Percentiles rank a stretch among this genome's conserved stretches.
Evolutionary conservation across 305 asterid genomes (phyloP).

Genomic region (Fraxinus paxiana): DNA sequence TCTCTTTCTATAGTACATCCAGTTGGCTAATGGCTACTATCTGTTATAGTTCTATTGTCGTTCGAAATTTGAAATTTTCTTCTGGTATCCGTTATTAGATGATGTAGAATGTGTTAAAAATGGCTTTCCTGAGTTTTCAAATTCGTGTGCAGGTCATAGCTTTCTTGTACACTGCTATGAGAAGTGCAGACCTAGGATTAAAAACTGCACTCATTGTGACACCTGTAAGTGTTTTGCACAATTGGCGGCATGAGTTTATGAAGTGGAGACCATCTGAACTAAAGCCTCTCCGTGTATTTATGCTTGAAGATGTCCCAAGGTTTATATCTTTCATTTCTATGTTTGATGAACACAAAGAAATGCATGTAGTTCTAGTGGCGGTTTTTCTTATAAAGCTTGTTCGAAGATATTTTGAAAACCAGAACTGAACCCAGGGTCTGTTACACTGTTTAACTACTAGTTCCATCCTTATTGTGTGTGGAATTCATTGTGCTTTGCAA

Average conservation of each 20-base stretch:
- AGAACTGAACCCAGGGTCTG: constrained; percentile 9
- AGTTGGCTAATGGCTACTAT: constrained; percentile 14
- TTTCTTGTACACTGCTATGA: constrained; percentile 86
- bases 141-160: constrained; percentile 66
- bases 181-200: constrained; percentile 76
- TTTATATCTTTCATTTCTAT: constrained; percentile 24
- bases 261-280: constrained; percentile 93
- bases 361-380: not conserved
- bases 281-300: constrained; percentile 81
- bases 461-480: not conserved
- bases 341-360: constrained; percentile 8
- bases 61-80: constrained; percentile 9
- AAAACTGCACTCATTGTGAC: constrained; percentile 86
- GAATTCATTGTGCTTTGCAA: constrained; percentile 15
- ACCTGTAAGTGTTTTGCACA: constrained; percentile 93
- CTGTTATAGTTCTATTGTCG: constrained; percentile 2
- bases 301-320: constrained; percentile 97
- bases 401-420: not conserved
- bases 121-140: constrained; percentile 20
- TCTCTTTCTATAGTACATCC: constrained; percentile 14
- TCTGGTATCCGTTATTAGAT: constrained; percentile 2
- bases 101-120: constrained; percentile 2
- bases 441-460: constrained; percentile 12
- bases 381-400: constrained; percentile 5
- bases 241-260: constrained; percentile 84